These are phyloP conservation scores for Hypoxylon sp. DNA, from an alignment of 2,329 filamentous ascomycete genomes.

Conservation along the genomic window DNA sequence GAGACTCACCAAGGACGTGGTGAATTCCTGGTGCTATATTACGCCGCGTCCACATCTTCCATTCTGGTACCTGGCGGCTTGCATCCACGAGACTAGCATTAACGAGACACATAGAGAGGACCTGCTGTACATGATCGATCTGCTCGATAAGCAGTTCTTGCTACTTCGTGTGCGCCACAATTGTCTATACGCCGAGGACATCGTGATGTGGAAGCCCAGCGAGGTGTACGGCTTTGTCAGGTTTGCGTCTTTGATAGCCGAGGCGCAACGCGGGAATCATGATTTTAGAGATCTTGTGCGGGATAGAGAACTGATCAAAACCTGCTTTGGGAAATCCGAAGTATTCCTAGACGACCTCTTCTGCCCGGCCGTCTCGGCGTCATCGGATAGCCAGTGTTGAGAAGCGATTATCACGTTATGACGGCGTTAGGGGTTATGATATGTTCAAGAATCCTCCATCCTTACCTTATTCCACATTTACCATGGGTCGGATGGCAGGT, in stretches of 20 bases:
- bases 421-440: not conserved
- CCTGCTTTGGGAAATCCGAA: constrained; percentile 14
- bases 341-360: not conserved
- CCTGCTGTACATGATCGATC: constrained; percentile 1
- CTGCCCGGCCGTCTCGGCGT: not conserved
- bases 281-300: not conserved
- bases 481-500: not conserved
- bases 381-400: not conserved
- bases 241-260: constrained; percentile 1
- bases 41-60: not conserved
- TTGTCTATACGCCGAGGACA: not conserved
- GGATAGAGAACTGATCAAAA: not conserved
- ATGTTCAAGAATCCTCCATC: constrained; percentile 18
- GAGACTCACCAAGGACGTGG: not conserved
- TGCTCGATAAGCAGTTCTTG: not conserved
- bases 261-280: not conserved
- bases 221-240: not conserved
- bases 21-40: constrained; percentile 1
- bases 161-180: not conserved
- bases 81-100: not conserved
- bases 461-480: constrained; percentile 6
- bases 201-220: not conserved
- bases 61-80: not conserved
- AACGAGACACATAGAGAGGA: not conserved
- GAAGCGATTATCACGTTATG: not conserved